Base-by-base conservation (phyloP, 306 rosid species). In the Purshia tridentata region DNA sequence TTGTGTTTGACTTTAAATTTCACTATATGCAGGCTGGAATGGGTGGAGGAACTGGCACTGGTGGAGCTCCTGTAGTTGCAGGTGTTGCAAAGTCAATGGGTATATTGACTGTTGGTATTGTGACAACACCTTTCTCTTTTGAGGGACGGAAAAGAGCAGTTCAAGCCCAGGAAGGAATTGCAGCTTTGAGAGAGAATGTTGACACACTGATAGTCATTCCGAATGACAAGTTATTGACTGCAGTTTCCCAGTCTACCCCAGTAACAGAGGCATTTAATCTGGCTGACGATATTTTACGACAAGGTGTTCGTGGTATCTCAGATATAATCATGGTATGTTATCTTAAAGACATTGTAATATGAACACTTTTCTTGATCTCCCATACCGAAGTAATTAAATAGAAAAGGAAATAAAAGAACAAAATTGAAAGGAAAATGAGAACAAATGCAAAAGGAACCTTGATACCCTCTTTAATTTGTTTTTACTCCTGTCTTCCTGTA, bases 41-140 rank as follows among this genome's bases (percentile, higher is more conserved):
- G 99, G 99, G 99, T 61, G 99, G 99, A 81, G 99, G 99, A 78
- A 94, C 99, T 44, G 99, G 99, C 72, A 94, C 99, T 57, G 99
- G 99, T 47, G 99, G 91, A 67, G 99, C 97, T 77, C 99, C 99
- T 62, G 80, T 94, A 70, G 92, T 91, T 80, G 99, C 99, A 45
- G 96, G 97, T 66, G 80, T 87, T 74, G 97, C 99, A 70, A 94
- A 94, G 88, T 85, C 99, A 44, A 85, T 94, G 97, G 99, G 99
- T 62, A 91, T 94, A 82, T 72, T 94, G 83, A 94, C 99, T 29
- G 99, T 94, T 78, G 99, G 99, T 53, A 89, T 94, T 65, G 99
- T 94, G 80, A 94, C 99, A 9, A 94, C 99, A 46, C 97, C 99
- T 51, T 94, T 94, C 76, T 89, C 99, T 72, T 94, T 94, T 83